Percentiles rank a stretch among this genome's conserved stretches.
Conservation (phyloP, 345 rosid genomes). For the Zanthoxylum bungeanum region DNA sequence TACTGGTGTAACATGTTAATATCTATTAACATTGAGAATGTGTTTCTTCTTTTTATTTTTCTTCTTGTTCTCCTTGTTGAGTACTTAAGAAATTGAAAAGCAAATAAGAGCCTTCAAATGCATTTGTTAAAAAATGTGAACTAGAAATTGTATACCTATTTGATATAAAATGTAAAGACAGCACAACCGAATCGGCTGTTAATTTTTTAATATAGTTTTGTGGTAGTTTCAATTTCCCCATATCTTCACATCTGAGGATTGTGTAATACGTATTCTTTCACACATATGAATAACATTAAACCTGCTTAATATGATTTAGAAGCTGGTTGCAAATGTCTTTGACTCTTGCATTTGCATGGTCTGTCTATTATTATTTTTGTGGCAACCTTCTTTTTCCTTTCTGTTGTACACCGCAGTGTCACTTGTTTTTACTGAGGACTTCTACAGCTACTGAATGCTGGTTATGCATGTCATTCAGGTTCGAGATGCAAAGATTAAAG, state of each 20-base stretch:
- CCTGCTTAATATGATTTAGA: not conserved
- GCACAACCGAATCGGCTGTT: not conserved
- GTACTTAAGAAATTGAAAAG: not conserved
- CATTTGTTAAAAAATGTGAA: not conserved
- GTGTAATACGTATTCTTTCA: not conserved
- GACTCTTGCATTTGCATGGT: not conserved
- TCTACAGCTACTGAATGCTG: slow-evolving; percentile 12
- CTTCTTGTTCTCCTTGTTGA: not conserved
- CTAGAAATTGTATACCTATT: not conserved
- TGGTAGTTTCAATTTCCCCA: not conserved
- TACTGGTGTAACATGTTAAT: not conserved
- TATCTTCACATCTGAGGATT: not conserved
- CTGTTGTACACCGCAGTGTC: not conserved
- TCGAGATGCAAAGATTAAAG: slow-evolving; percentile 79
- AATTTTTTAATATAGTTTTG: not conserved
- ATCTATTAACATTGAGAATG: not conserved
- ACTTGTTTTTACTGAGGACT: not conserved
- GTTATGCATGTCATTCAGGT: slow-evolving; percentile 46
- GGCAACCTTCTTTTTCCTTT: slow-evolving; percentile 4
- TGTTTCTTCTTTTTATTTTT: not conserved
- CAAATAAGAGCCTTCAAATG: not conserved
- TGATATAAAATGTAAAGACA: not conserved
- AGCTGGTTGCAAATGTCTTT: not conserved
- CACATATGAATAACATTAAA: not conserved
- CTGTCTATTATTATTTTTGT: not conserved